Evolutionary conservation across 129 eudicot genomes (phyloP).

Genomic region (Helichrysum umbraculigerum): DNA sequence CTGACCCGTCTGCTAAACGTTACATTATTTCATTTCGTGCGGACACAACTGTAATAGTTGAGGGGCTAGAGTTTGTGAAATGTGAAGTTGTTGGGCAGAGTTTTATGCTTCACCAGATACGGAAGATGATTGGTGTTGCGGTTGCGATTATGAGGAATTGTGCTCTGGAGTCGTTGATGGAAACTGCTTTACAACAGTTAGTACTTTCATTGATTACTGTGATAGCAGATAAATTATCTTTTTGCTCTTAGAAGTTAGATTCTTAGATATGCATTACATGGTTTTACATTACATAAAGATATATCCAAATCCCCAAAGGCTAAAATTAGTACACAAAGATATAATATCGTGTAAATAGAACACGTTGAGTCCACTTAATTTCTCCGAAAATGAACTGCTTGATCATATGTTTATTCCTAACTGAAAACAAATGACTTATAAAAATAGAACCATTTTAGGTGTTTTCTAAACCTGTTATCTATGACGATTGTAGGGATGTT

Average conservation of each 20-base stretch:
- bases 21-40: constrained; percentile 70
- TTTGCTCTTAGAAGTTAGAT: background rate
- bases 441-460: background rate
- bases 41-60: constrained; percentile 51
- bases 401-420: too few relatives aligned
- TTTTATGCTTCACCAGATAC: constrained; percentile 94
- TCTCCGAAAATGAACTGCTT: too few relatives aligned
- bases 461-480: constrained; percentile 4
- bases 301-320: too few relatives aligned
- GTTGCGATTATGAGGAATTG: constrained; percentile 82
- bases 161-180: constrained; percentile 73
- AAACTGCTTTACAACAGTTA: constrained; percentile 64
- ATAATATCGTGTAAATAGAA: too few relatives aligned
- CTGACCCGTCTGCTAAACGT: constrained; percentile 79
- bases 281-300: background rate
- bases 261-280: background rate
- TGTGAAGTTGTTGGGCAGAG: constrained; percentile 95
- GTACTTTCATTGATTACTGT: constrained; percentile 21
- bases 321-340: too few relatives aligned
- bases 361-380: too few relatives aligned
- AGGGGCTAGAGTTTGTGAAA: constrained; percentile 84
- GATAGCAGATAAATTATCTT: background rate
- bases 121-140: constrained; percentile 93
- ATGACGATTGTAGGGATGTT: constrained; percentile 52
- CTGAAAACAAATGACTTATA: background rate